A percentile compares a stretch with the other conserved stretches of the same genome.
These are phyloP conservation scores for Nakazawaea populi DNA, from an alignment of 805 yeast genomes.

Conservation along the genomic window DNA sequence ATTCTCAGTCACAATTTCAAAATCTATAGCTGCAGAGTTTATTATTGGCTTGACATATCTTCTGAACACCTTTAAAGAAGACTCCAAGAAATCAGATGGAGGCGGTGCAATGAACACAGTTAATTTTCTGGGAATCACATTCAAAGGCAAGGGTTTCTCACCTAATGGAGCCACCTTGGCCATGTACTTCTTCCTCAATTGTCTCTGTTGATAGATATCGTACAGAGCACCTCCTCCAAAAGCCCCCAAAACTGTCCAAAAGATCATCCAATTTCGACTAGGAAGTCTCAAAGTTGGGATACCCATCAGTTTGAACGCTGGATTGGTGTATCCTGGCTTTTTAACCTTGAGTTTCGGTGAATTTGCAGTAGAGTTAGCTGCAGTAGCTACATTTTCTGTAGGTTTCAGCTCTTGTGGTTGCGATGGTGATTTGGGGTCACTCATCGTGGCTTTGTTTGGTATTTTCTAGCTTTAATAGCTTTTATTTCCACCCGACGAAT, in stretches of 20 bases:
- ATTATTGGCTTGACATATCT: conserved; percentile 81
- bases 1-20: conserved; percentile 65
- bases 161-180: conserved; percentile 51
- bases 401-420: neutral
- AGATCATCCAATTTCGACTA: conserved; percentile 88
- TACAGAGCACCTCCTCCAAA: conserved; percentile 73
- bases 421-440: neutral
- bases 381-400: neutral
- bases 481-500: too few relatives aligned
- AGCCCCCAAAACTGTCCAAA: conserved; percentile 65
- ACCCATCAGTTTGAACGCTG: conserved; percentile 83
- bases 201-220: conserved; percentile 70
- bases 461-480: too few relatives aligned
- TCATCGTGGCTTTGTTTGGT: neutral
- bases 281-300: conserved; percentile 74
- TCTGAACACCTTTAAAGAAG: conserved; percentile 66
- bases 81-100: conserved; percentile 83
- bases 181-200: conserved; percentile 61
- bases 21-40: conserved; percentile 80
- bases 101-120: conserved; percentile 93
- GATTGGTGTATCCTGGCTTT: conserved; percentile 48
- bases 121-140: conserved; percentile 64
- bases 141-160: conserved; percentile 35
- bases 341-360: conserved; percentile 18
- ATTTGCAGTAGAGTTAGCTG: neutral